phyloP scores from a whole-genome alignment of 768 basidiomycete genomes.

The Russula virescens region DNA sequence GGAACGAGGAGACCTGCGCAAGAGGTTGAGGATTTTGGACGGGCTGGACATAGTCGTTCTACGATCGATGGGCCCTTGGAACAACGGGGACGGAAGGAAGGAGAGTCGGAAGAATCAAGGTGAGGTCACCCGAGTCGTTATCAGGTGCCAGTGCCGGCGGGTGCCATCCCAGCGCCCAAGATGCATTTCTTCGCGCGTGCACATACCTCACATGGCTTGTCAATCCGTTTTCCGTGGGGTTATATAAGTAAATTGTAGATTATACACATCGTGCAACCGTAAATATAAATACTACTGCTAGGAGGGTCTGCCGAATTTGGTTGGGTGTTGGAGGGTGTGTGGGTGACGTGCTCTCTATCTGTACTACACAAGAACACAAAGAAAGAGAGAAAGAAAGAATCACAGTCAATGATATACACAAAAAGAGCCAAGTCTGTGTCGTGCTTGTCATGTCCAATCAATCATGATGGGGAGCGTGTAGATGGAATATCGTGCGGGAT shows the following conservation, averaged over 20 bases:
- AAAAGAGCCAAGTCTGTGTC: constrained; percentile 5
- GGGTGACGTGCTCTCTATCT: constrained; percentile 12
- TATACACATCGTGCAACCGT: constrained; percentile 20
- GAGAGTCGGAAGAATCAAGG: no score
- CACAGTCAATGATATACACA: constrained; percentile 17
- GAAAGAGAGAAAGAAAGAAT: constrained; percentile 1
- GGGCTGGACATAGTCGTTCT: background rate
- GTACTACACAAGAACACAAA: constrained; percentile 9
- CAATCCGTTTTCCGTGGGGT: background rate
- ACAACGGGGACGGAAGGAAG: no score
- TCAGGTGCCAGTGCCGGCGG: background rate
- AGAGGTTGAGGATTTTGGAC: background rate
- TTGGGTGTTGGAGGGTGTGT: constrained; percentile 1
- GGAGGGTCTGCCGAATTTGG: constrained; percentile 7
- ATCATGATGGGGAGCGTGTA: constrained; percentile 10
- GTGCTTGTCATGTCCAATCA: constrained; percentile 8
- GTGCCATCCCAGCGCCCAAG: no score
- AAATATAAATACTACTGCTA: constrained; percentile 23
- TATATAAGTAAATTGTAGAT: constrained; percentile 23
- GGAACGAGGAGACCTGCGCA: constrained; percentile 7
- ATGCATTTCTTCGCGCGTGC: no score
- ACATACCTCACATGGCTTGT: no score
- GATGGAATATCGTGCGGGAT: background rate
- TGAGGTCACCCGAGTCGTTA: no score
- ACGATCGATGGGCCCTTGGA: no score